Conservation (phyloP, 2,329 filamentous ascomycete species). For the Aspergillus transmontanensis region DNA sequence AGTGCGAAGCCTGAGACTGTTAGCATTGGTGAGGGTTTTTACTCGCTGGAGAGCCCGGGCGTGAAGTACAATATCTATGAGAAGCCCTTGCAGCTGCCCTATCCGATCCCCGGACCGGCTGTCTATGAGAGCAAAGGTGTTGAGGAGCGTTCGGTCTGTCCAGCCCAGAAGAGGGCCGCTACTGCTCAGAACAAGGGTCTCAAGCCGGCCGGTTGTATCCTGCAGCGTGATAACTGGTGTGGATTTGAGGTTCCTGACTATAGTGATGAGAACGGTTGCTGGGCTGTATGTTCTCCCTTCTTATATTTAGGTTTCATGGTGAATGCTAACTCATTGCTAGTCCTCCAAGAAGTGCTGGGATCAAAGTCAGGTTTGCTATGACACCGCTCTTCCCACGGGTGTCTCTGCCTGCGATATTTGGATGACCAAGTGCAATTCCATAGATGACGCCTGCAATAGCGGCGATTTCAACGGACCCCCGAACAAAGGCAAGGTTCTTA, state of each 20-base stretch:
- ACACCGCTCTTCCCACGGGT: slow-evolving; percentile 61
- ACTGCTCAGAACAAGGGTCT: slow-evolving; percentile 51
- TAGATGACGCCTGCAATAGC: slow-evolving; percentile 45
- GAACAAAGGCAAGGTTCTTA: slow-evolving; percentile 45
- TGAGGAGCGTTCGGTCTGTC: slow-evolving; percentile 11
- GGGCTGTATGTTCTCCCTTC: slow-evolving; percentile 44
- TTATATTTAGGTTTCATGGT: not conserved
- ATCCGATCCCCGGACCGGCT: slow-evolving; percentile 60
- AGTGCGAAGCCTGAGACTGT: slow-evolving; percentile 56
- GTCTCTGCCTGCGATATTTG: slow-evolving; percentile 62
- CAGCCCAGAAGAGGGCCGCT: not conserved
- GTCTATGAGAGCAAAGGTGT: slow-evolving; percentile 50
- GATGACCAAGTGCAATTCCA: slow-evolving; percentile 61
- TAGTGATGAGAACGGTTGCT: slow-evolving; percentile 60
- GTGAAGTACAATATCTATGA: slow-evolving; percentile 68
- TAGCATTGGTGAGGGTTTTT: slow-evolving; percentile 65
- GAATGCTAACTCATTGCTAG: slow-evolving; percentile 15
- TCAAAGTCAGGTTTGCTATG: slow-evolving; percentile 64
- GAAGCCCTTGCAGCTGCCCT: slow-evolving; percentile 54
- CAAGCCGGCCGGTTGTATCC: slow-evolving; percentile 59
- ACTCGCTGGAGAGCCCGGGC: slow-evolving; percentile 56
- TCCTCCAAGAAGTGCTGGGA: slow-evolving; percentile 59
- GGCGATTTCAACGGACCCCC: slow-evolving; percentile 48
- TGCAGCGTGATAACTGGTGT: slow-evolving; percentile 75
- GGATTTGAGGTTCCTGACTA: slow-evolving; percentile 63